Percentiles rank a stretch among this genome's conserved stretches.
These are phyloP conservation scores for Graphilbum sp. DNA, from an alignment of 2,329 filamentous ascomycete species.

Conservation along the genomic window DNA sequence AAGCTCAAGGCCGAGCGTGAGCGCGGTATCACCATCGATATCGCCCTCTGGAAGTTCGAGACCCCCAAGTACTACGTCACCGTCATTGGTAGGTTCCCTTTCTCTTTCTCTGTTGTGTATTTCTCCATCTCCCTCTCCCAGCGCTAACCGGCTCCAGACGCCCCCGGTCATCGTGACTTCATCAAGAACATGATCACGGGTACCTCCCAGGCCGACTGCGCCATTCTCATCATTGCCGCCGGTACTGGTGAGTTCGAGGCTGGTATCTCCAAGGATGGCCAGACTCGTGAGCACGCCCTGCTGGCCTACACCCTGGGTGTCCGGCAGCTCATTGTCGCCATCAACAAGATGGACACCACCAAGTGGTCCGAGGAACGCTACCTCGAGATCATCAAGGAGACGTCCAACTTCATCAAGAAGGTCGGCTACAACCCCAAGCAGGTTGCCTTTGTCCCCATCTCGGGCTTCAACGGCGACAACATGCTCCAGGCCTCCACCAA, in stretches of 20 bases:
- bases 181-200: slow-evolving; percentile 99
- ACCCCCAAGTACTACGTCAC: slow-evolving; percentile 96
- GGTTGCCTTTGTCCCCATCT: slow-evolving; percentile 98
- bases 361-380: slow-evolving; percentile 95
- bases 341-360: slow-evolving; percentile 99
- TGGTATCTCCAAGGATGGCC: slow-evolving; percentile 99
- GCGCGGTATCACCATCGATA: slow-evolving; percentile 99
- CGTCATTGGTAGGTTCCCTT: slow-evolving; percentile 64
- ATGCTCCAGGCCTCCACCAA: slow-evolving; percentile 83
- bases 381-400: slow-evolving; percentile 99
- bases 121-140: slow-evolving; percentile 11
- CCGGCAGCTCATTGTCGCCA: slow-evolving; percentile 98
- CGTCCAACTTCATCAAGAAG: slow-evolving; percentile 99
- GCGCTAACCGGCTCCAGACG: slow-evolving; percentile 40
- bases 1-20: slow-evolving; percentile 99
- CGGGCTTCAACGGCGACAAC: slow-evolving; percentile 99
- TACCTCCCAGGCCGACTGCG: slow-evolving; percentile 99
- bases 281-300: slow-evolving; percentile 99
- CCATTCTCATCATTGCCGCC: slow-evolving; percentile 98
- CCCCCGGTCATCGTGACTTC: slow-evolving; percentile 99
- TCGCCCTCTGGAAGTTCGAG: slow-evolving; percentile 99
- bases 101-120: background rate
- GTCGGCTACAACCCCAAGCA: slow-evolving; percentile 99
- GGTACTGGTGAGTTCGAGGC: slow-evolving; percentile 99
- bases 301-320: slow-evolving; percentile 99